A percentile compares a stretch with the other conserved stretches of the same genome.
Evolutionary conservation across 345 rosid species (phyloP).

Genomic region (rapeseed (Brassica napus)): Da-Ae NC_063447.1:25198001-25198500

Average conservation of each 20-base stretch:
- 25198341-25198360: background rate
- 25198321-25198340: no score
- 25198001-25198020: background rate
- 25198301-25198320: no score
- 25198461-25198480: background rate
- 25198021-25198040: slow-evolving; percentile 5
- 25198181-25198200: no score
- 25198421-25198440: background rate
- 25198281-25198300: no score
- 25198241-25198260: no score
- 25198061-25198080: background rate
- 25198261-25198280: no score
- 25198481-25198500: background rate
- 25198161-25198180: no score
- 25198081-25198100: background rate
- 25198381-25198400: background rate
- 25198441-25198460: background rate
- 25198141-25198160: no score
- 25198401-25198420: background rate
- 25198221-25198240: background rate
- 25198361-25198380: background rate
- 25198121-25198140: background rate
- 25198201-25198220: background rate
- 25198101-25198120: background rate
- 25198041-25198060: background rate